These are phyloP conservation scores for Dactylonectria macrodidyma DNA, from an alignment of 2,329 filamentous ascomycete genomes.

Conservation along the genomic window DNA sequence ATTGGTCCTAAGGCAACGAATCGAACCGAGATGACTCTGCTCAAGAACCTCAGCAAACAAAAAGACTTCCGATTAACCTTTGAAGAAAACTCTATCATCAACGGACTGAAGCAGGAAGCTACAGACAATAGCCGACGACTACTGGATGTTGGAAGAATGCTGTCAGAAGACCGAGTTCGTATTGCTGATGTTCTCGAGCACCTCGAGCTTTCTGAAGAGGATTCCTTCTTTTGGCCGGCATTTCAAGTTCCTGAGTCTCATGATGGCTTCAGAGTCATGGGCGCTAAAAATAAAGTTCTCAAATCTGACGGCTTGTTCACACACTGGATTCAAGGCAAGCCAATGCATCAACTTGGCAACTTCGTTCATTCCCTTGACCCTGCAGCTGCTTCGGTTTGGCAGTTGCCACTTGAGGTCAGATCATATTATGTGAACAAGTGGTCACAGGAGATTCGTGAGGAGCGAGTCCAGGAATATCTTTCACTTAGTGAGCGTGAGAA, in stretches of 20 bases:
- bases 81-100: constrained; percentile 53
- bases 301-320: constrained; percentile 39
- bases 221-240: constrained; percentile 68
- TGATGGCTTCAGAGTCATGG: constrained; percentile 64
- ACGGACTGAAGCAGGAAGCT: constrained; percentile 51
- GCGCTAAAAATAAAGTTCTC: constrained; percentile 61
- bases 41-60: constrained; percentile 57
- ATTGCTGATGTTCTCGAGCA: constrained; percentile 55
- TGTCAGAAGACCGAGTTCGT: constrained; percentile 22
- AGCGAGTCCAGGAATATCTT: constrained; percentile 62
- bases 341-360: neutral
- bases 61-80: constrained; percentile 51
- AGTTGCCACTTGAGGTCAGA: constrained; percentile 58
- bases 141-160: constrained; percentile 32
- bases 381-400: constrained; percentile 64
- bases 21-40: constrained; percentile 62
- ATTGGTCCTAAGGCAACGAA: constrained; percentile 72
- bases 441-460: constrained; percentile 62
- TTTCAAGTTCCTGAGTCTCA: constrained; percentile 64
- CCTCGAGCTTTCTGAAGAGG: constrained; percentile 67
- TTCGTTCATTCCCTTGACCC: constrained; percentile 39
- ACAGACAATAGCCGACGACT: constrained; percentile 43
- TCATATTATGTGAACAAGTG: constrained; percentile 57
- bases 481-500: constrained; percentile 59
- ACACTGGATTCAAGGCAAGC: constrained; percentile 31